phyloP scores from a whole-genome alignment of 2,329 filamentous ascomycete species.

The Penicillium sp. region DNA sequence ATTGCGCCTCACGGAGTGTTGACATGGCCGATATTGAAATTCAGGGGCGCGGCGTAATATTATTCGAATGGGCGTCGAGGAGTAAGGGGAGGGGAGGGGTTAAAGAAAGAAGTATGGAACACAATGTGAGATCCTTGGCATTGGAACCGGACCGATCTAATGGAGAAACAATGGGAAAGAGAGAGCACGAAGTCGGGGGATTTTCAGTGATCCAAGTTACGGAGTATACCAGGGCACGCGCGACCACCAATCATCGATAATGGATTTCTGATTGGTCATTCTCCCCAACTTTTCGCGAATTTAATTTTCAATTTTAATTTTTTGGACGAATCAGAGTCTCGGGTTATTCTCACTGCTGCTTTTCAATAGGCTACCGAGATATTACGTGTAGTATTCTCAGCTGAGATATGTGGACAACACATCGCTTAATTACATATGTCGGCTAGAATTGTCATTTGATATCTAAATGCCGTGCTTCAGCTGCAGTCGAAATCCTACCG shows the following conservation, averaged over 20 bases:
- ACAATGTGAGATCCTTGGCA: background rate
- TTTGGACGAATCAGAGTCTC: background rate
- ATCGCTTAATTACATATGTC: background rate
- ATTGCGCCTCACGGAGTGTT: slow-evolving; percentile 23
- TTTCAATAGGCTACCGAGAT: background rate
- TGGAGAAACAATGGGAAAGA: background rate
- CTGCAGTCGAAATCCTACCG: background rate
- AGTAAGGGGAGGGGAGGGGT: slow-evolving; percentile 3
- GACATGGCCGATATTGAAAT: slow-evolving; percentile 13
- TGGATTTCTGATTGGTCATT: slow-evolving; percentile 18
- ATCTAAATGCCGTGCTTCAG: background rate
- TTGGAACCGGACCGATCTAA: background rate
- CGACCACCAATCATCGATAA: slow-evolving; percentile 14
- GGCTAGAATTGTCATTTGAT: background rate
- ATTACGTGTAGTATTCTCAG: background rate
- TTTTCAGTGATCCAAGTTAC: slow-evolving; percentile 17
- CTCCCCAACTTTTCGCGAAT: background rate
- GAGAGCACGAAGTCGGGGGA: background rate
- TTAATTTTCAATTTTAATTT: background rate
- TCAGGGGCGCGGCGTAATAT: slow-evolving; percentile 10
- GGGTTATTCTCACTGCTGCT: background rate
- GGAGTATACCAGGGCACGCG: slow-evolving; percentile 19
- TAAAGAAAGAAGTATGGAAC: background rate
- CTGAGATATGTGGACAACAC: background rate
- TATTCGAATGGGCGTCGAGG: background rate